Base-by-base conservation (phyloP, 2,329 filamentous ascomycete genomes). In the Emmonsiellopsis sp. region DNA sequence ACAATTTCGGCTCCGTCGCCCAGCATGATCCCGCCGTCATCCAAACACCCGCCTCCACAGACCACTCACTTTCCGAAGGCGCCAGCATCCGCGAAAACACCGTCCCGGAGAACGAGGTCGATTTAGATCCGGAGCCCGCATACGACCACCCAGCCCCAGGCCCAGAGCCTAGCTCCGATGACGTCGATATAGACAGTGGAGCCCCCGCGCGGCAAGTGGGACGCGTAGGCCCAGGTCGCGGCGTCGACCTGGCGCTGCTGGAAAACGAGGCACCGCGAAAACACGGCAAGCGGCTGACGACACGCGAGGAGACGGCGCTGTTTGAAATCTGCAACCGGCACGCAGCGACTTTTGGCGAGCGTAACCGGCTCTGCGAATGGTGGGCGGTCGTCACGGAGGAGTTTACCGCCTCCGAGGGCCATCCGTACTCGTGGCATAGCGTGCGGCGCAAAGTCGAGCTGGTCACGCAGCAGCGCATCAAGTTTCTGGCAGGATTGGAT, bases 381-480 rank as follows among this genome's bases (percentile, higher is more conserved):
- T 72, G 70, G 70, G 64, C 63, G 58, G 68, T 59, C 2, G 61
- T 72, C 11, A 68, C 70, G 5, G 58, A 58, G 31, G 69, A 72
- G 50, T 72, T 72, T 53, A 69, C 65, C 5, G 60, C 57, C 10
- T 62, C 64, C 31, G 63, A 70, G 45, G 69, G 68, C 6, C 66
- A 70, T 47, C 68, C 68, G 8, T 72, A 72, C 55, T 70, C 68
- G 21, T 72, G 70, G 70, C 69, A 72, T 46, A 71, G 69, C 14
- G 70, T 72, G 31, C 69, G 70, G 13, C 64, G 70, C 32, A 72
- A 71, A 55, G 70, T 72, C 14, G 69, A 72, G 55, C 47, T 67
- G 27, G 67, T 70, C 6, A 71, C 70, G 17, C 71, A 70, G 46
- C 69, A 71, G 56, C 65, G 70, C 8, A 67, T 71, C 53, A 68